These are phyloP conservation scores for Chaetothyriales sp. DNA, from an alignment of 2,329 filamentous ascomycete genomes.

Conservation along the genomic window DNA sequence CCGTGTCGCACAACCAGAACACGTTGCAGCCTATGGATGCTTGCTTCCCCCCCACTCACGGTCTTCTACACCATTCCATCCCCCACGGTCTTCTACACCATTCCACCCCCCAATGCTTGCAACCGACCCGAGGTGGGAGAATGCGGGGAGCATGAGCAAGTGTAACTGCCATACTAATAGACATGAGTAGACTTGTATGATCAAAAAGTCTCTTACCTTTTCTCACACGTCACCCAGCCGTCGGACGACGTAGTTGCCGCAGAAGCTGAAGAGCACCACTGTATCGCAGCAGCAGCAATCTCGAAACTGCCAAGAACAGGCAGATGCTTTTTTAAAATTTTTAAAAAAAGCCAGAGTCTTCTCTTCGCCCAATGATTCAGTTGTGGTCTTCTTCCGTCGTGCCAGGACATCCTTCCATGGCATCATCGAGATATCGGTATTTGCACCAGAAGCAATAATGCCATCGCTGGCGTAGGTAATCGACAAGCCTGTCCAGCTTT, in stretches of 20 bases:
- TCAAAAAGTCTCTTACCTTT: neutral
- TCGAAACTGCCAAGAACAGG: no score
- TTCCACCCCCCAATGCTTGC: neutral
- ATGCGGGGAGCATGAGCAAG: neutral
- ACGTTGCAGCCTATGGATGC: neutral
- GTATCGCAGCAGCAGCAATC: no score
- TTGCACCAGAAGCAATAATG: slow-evolving; percentile 97
- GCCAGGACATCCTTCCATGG: slow-evolving; percentile 86
- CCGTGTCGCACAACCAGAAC: neutral
- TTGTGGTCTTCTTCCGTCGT: slow-evolving; percentile 70
- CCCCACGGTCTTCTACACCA: neutral
- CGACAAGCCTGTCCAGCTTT: slow-evolving; percentile 51
- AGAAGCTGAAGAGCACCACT: no score
- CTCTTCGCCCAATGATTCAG: slow-evolving; percentile 38
- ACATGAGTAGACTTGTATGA: neutral
- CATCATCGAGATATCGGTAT: slow-evolving; percentile 51
- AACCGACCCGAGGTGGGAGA: no score
- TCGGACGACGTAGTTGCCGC: neutral
- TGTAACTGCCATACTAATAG: neutral
- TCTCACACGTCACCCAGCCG: neutral
- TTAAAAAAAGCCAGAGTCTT: slow-evolving; percentile 9
- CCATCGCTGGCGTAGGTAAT: slow-evolving; percentile 56
- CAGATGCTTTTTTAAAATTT: no score
- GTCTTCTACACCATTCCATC: neutral
- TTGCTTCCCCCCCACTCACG: neutral